These are phyloP conservation scores for Sporothrix brunneoviolacea DNA, from an alignment of 2,329 filamentous ascomycete genomes.

Conservation along the genomic window DNA sequence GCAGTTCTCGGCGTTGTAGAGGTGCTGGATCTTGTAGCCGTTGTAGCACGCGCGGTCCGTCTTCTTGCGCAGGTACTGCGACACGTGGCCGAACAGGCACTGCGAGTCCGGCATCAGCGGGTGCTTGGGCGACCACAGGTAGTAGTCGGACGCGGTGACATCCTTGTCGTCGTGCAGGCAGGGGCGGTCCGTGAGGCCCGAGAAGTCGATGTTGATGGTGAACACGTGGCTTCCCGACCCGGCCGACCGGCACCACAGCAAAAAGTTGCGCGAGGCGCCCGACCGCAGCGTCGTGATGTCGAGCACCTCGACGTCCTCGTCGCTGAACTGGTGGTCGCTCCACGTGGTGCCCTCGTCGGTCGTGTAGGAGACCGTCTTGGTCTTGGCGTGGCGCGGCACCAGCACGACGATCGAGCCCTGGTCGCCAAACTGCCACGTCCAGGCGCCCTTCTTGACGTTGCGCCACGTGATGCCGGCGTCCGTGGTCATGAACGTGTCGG, in stretches of 20 bases:
- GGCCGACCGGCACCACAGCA: conserved; percentile 68
- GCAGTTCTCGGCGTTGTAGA: conserved; percentile 73
- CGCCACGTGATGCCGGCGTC: conserved; percentile 91
- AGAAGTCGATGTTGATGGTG: conserved; percentile 84
- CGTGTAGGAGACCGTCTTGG: conserved; percentile 48
- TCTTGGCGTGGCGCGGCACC: conserved; percentile 61
- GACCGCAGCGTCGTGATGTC: conserved; percentile 85
- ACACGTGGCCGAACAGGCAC: conserved; percentile 87
- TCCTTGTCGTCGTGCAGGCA: conserved; percentile 63
- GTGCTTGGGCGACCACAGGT: conserved; percentile 81
- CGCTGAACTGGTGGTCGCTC: conserved; percentile 64
- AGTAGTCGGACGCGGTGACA: conserved; percentile 60
- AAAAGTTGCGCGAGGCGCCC: conserved; percentile 83
- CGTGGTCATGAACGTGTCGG: conserved; percentile 82
- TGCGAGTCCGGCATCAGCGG: conserved; percentile 63
- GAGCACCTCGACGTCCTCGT: conserved; percentile 63
- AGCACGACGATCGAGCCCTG: conserved; percentile 90
- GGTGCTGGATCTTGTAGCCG: conserved; percentile 59
- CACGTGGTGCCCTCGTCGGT: conserved; percentile 73
- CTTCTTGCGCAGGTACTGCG: conserved; percentile 88
- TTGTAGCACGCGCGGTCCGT: conserved; percentile 75
- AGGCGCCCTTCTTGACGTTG: conserved; percentile 76
- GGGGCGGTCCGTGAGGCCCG: conserved; percentile 63
- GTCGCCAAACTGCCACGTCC: conserved; percentile 93
- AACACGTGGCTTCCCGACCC: conserved; percentile 48